Percentiles rank a stretch among this genome's conserved stretches.
Evolutionary conservation across 2,329 filamentous ascomycete genomes (phyloP).

Genomic region (Clarireedia sp.): DNA sequence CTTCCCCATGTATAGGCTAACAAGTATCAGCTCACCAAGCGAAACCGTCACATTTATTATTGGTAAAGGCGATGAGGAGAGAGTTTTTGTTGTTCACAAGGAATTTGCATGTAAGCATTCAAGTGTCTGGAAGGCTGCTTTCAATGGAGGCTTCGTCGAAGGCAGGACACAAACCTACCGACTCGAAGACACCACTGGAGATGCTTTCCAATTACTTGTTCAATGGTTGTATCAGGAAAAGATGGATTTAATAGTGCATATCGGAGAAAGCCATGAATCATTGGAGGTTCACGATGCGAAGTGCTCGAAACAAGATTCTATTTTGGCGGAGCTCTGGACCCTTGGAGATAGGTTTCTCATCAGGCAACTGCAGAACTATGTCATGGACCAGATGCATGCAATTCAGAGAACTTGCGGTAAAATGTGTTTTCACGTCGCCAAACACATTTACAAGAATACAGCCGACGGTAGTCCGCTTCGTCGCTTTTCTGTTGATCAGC

Average conservation of each 20-base stretch:
- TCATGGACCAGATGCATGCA: neutral
- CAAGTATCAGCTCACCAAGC: no score
- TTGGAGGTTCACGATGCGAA: neutral
- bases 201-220: neutral
- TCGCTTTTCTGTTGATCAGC: neutral
- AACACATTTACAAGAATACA: neutral
- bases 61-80: neutral
- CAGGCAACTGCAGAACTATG: neutral
- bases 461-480: neutral
- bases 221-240: neutral
- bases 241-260: neutral
- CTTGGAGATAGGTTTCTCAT: constrained; percentile 1
- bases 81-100: neutral
- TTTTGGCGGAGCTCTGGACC: neutral
- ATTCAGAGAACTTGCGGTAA: neutral
- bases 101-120: neutral
- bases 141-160: neutral
- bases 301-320: neutral
- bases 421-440: neutral
- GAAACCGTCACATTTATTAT: neutral
- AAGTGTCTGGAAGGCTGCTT: neutral
- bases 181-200: neutral
- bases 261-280: neutral
- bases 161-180: neutral
- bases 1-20: no score